These are phyloP conservation scores for Monilinia fructigena DNA, from an alignment of 2,329 filamentous ascomycete genomes.

Conservation along the genomic window DNA sequence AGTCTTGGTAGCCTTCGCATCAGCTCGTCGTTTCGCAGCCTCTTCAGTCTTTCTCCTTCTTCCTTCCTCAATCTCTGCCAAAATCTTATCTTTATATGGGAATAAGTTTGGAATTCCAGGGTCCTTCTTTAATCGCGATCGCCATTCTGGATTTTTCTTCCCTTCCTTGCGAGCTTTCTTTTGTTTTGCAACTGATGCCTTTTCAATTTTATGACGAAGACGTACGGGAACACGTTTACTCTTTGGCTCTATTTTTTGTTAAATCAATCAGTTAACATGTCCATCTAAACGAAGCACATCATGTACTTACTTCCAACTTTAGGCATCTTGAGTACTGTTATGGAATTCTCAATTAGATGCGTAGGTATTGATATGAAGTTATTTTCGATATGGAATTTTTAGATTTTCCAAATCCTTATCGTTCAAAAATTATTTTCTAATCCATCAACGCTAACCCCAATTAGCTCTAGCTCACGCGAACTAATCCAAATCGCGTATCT, in stretches of 20 bases:
- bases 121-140: conserved; percentile 93
- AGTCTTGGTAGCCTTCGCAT: conserved; percentile 66
- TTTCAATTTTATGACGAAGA: conserved; percentile 93
- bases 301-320: conserved; percentile 40
- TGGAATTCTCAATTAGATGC: conserved; percentile 21
- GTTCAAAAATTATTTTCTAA: conserved; percentile 24
- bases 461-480: neutral
- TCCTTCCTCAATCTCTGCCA: conserved; percentile 91
- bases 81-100: conserved; percentile 93
- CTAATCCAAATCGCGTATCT: conserved; percentile 12
- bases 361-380: neutral
- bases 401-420: conserved; percentile 22
- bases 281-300: too few relatives aligned
- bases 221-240: conserved; percentile 91
- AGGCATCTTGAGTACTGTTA: conserved; percentile 35
- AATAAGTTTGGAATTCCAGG: conserved; percentile 96
- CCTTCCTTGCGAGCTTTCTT: conserved; percentile 83
- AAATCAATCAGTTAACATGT: conserved; percentile 26
- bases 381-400: conserved; percentile 18
- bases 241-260: conserved; percentile 67
- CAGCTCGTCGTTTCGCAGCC: conserved; percentile 64
- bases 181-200: conserved; percentile 86
- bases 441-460: conserved; percentile 13
- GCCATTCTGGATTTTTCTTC: conserved; percentile 98
- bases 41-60: conserved; percentile 80